These are phyloP conservation scores for Sarcocystis neurona DNA, from an alignment of 169 alveolate species.

Conservation along the genomic window DNA sequence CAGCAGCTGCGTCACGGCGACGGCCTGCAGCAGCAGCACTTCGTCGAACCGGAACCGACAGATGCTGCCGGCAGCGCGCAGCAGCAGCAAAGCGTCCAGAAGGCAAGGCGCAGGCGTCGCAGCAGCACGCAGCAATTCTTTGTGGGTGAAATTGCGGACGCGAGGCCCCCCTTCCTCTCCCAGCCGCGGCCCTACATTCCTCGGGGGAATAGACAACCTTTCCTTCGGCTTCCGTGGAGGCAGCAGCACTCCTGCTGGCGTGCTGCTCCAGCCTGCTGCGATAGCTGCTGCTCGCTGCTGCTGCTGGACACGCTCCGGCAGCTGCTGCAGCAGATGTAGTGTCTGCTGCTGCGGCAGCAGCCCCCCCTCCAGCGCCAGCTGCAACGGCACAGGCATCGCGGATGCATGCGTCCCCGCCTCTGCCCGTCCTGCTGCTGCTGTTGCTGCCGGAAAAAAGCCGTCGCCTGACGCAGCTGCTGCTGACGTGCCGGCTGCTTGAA, in stretches of 20 bases:
- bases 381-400: not conserved
- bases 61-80: constrained; percentile 41
- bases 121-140: constrained; percentile 67
- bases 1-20: constrained; percentile 53
- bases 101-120: constrained; percentile 56
- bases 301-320: not conserved
- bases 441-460: too few species aligned
- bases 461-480: too few species aligned
- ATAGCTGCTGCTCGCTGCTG: not conserved
- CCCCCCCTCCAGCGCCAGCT: not conserved
- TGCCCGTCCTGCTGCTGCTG: not conserved
- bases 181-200: constrained; percentile 58
- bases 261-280: not conserved
- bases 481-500: too few species aligned
- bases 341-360: not conserved
- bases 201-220: constrained; percentile 21
- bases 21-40: constrained; percentile 44
- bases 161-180: constrained; percentile 64
- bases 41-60: constrained; percentile 59
- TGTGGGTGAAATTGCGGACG: constrained; percentile 63
- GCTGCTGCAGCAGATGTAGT: too few species aligned
- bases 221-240: not conserved
- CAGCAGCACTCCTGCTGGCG: not conserved
- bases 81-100: constrained; percentile 52
- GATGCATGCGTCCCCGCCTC: not conserved